phyloP scores from a whole-genome alignment of 306 rosid species.

The Macrotyloma uniflorum region DNA sequence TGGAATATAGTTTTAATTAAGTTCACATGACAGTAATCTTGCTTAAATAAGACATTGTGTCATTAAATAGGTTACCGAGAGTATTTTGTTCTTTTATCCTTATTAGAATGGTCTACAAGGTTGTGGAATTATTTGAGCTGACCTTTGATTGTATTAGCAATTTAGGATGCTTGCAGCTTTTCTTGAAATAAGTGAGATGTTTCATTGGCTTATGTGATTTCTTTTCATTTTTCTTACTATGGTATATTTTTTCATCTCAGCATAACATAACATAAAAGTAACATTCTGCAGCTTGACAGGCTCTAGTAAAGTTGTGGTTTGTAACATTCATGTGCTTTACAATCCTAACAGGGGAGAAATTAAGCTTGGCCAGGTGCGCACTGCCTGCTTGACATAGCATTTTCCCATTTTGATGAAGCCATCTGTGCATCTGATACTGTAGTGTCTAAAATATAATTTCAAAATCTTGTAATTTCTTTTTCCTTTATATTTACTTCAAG shows the following conservation, averaged over 20 bases:
- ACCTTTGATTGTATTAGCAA: not conserved
- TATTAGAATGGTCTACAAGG: constrained; percentile 3
- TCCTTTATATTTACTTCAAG: constrained; percentile 38
- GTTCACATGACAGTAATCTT: constrained; percentile 5
- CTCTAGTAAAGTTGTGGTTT: constrained; percentile 69
- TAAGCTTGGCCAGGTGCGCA: constrained; percentile 92
- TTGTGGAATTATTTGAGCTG: not conserved
- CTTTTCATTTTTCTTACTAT: not conserved
- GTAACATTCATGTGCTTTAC: constrained; percentile 91
- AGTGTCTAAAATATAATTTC: constrained; percentile 23
- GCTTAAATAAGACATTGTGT: not conserved
- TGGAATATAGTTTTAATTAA: not conserved
- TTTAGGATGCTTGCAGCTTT: constrained; percentile 21
- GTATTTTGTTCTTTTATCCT: not conserved
- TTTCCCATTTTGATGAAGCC: constrained; percentile 2
- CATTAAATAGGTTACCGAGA: not conserved
- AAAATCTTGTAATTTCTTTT: constrained; percentile 34
- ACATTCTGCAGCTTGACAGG: constrained; percentile 59
- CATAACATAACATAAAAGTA: constrained; percentile 39
- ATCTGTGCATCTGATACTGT: not conserved
- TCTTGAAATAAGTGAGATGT: constrained; percentile 14
- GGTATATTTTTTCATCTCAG: constrained; percentile 26
- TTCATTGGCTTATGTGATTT: constrained; percentile 14
- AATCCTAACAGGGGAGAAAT: constrained; percentile 93
- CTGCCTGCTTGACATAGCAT: constrained; percentile 26